Percentiles rank a stretch among this genome's conserved stretches.
Conservation (phyloP, 2,329 filamentous ascomycete genomes). For the Stromatinia cepivora region DNA sequence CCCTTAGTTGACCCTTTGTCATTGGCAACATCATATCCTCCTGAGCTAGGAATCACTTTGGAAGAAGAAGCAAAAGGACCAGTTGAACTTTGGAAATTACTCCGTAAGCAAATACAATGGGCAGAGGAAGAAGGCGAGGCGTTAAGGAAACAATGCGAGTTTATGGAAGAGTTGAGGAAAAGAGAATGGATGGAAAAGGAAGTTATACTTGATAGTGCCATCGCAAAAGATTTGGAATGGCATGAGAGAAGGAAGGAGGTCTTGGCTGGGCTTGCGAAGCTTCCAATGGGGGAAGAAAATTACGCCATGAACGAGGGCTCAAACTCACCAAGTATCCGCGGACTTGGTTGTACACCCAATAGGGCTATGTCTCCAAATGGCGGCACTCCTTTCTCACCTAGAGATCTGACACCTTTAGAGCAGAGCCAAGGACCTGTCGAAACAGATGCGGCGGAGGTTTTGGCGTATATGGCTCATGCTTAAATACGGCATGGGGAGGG, state of each 20-base stretch:
- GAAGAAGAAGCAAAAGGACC: constrained; percentile 63
- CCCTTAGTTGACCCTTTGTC: constrained; percentile 41
- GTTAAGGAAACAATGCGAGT: constrained; percentile 64
- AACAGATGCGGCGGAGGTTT: constrained; percentile 35
- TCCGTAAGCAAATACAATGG: constrained; percentile 69
- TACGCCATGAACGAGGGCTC: constrained; percentile 2
- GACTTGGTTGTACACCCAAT: constrained; percentile 23
- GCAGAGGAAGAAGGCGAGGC: constrained; percentile 65
- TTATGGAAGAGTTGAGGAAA: constrained; percentile 65
- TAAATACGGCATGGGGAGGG: constrained; percentile 20
- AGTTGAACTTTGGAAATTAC: constrained; percentile 64
- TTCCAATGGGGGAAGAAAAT: constrained; percentile 33
- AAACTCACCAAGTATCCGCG: constrained; percentile 10
- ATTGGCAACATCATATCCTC: constrained; percentile 39
- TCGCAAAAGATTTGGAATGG: constrained; percentile 66
- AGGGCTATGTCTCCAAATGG: constrained; percentile 24
- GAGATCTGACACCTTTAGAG: constrained; percentile 19
- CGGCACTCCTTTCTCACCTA: constrained; percentile 15
- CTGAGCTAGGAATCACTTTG: constrained; percentile 59
- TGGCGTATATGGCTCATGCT: constrained; percentile 35
- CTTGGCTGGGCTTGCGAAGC: constrained; percentile 47
- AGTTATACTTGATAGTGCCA: constrained; percentile 70
- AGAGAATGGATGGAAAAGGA: constrained; percentile 81
- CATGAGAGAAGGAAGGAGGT: constrained; percentile 59
- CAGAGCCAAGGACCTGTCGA: constrained; percentile 24